Conservation (phyloP, 2,329 filamentous ascomycete species). For the Biscogniauxia mediterranea region DNA sequence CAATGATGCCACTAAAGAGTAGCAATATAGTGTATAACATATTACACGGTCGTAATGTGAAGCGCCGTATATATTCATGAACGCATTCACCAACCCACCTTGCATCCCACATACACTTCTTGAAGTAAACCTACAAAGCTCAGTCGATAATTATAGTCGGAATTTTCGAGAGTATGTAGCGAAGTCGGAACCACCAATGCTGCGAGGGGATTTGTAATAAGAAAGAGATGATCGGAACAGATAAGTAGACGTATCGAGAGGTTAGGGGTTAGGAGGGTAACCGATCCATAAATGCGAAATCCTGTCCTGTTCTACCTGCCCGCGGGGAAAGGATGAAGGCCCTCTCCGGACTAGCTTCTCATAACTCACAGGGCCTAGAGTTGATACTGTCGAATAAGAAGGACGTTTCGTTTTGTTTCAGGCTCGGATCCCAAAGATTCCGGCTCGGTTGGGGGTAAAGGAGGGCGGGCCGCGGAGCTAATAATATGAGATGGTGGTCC, state of each 20-base stretch:
- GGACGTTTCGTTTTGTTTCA: background rate
- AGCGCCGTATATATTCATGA: background rate
- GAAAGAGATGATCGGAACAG: background rate
- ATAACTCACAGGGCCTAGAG: background rate
- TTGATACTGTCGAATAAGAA: background rate
- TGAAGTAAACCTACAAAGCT: background rate
- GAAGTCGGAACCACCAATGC: background rate
- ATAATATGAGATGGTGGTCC: background rate
- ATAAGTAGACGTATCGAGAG: background rate
- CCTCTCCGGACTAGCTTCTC: background rate
- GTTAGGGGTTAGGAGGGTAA: background rate
- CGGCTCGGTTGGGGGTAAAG: background rate
- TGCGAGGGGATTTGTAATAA: background rate
- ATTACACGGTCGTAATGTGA: background rate
- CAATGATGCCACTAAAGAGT: constrained; percentile 34
- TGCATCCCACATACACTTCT: background rate
- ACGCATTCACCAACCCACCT: background rate
- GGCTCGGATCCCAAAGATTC: background rate
- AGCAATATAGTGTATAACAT: constrained; percentile 40
- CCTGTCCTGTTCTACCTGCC: background rate
- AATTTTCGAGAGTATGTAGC: background rate
- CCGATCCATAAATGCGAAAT: background rate
- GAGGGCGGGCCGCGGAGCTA: background rate
- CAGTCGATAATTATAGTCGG: background rate
- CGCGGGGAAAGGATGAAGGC: background rate